Base-by-base conservation (phyloP, 495 filamentous ascomycete species). In the Daldinia loculata region DNA sequence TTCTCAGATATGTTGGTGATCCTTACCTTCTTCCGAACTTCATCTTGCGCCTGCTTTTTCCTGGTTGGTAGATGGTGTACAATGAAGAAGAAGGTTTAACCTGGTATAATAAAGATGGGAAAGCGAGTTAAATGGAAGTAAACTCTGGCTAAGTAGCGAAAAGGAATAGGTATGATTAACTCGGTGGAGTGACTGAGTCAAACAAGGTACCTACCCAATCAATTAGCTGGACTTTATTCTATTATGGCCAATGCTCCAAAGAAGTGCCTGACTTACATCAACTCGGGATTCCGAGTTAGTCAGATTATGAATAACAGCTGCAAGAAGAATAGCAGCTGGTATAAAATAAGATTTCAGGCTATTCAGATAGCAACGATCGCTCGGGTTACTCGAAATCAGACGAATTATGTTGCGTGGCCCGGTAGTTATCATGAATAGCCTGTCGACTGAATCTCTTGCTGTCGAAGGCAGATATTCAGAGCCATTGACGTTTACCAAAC, bases 21-120 rank as follows among this genome's bases (percentile, higher is more conserved):
- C 66, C 78, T 66, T 80, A 87, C 85, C 89, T 92, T 81, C 86
- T 88, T 56, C 92, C 91, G 74, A 95, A 95, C 83, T 95, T 95
- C 92, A 95, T 94, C 36, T 62, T 79, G 71, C 24, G 5, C 48
- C 43, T 58, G 7, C 45, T 34, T 63, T 52, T 51, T 12, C 51
- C 39, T 38, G 3, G 8, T 58, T 2, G n/a, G 8, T 60, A 22
- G 26, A 45, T 61, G 27, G 15, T 30, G 11, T 52, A 12, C 30
- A 53, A 24, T 27, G 53, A 61, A 9, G 39, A 39, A 61, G 24
- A 52, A 36, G n/a, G 38, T 27, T 45, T 48, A 32, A 45, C 34
- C 7, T 36, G 6, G 66, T 11, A 51, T 38, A 17, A 60, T 45
- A 39, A 58, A 26, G 32, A 11, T 66, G 11, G n/a, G 43, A 29